Conservation (phyloP, 1,284 basidiomycete genomes). For the Ustilago shanxiensis region DNA sequence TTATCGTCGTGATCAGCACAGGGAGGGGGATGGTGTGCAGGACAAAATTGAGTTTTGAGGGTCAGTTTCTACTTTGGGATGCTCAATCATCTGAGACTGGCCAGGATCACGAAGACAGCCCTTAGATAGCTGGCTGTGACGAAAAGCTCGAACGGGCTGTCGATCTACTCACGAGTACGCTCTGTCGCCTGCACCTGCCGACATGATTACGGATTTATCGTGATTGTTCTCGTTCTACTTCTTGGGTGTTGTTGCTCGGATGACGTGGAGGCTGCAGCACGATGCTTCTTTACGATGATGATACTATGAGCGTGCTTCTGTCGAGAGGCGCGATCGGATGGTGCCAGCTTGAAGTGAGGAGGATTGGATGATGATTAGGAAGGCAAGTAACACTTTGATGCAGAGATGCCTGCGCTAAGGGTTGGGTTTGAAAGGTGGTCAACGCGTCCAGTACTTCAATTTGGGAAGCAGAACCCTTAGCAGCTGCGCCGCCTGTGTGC, state of each 20-base stretch:
- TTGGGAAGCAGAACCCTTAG: conserved; percentile 5
- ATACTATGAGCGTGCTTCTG: background rate
- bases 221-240: background rate
- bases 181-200: conserved; percentile 66
- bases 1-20: background rate
- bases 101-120: background rate
- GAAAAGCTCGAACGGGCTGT: background rate
- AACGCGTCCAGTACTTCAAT: conserved; percentile 29
- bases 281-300: background rate
- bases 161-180: conserved; percentile 61
- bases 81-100: background rate
- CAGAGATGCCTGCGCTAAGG: no score
- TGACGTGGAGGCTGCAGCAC: background rate
- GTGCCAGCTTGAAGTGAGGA: background rate
- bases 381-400: conserved; percentile 21
- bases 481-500: background rate
- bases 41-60: background rate
- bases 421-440: conserved; percentile 22
- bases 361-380: conserved; percentile 7
- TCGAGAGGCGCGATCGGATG: background rate
- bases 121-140: background rate
- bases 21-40: background rate
- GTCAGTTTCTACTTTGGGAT: background rate
- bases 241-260: background rate
- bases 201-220: conserved; percentile 49